Conservation (phyloP, 2,329 filamentous ascomycete species). For the Hypoxylon sp. region DNA sequence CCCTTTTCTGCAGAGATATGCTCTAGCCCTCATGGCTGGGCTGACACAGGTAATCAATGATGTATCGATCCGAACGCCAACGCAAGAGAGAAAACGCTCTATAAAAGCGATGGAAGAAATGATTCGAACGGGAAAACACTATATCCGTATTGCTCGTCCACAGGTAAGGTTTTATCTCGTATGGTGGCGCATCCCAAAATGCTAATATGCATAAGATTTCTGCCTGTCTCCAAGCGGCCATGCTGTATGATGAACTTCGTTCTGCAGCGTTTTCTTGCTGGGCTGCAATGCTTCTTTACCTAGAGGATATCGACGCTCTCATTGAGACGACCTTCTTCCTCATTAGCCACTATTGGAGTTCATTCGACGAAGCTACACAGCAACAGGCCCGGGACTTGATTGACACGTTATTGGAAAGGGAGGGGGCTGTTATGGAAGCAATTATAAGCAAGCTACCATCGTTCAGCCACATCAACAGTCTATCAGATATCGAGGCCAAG, state of each 20-base stretch:
- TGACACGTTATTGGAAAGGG: slow-evolving; percentile 68
- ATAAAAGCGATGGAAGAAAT: slow-evolving; percentile 89
- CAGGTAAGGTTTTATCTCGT: slow-evolving; percentile 65
- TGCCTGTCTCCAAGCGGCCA: slow-evolving; percentile 87
- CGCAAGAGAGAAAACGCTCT: slow-evolving; percentile 77
- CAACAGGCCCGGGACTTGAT: slow-evolving; percentile 70
- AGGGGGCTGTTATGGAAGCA: slow-evolving; percentile 68
- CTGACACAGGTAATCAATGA: slow-evolving; percentile 84
- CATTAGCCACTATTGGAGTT: slow-evolving; percentile 80
- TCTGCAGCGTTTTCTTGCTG: slow-evolving; percentile 84
- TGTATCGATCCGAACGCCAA: slow-evolving; percentile 59
- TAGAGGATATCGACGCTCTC: slow-evolving; percentile 82
- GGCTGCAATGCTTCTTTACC: slow-evolving; percentile 76
- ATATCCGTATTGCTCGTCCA: slow-evolving; percentile 81
- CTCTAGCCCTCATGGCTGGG: slow-evolving; percentile 85
- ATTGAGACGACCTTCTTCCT: slow-evolving; percentile 91
- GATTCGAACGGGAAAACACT: slow-evolving; percentile 76
- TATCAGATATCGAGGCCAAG: slow-evolving; percentile 72
- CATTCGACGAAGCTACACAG: slow-evolving; percentile 69
- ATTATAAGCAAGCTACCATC: slow-evolving; percentile 82
- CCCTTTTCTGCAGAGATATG: slow-evolving; percentile 81
- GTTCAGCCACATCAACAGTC: slow-evolving; percentile 71
- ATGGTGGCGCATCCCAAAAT: slow-evolving; percentile 39
- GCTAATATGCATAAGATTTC: slow-evolving; percentile 85
- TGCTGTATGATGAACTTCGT: slow-evolving; percentile 78